Evolutionary conservation across 2,329 filamentous ascomycete genomes (phyloP).

Genomic region (Fusarium sp.): DNA sequence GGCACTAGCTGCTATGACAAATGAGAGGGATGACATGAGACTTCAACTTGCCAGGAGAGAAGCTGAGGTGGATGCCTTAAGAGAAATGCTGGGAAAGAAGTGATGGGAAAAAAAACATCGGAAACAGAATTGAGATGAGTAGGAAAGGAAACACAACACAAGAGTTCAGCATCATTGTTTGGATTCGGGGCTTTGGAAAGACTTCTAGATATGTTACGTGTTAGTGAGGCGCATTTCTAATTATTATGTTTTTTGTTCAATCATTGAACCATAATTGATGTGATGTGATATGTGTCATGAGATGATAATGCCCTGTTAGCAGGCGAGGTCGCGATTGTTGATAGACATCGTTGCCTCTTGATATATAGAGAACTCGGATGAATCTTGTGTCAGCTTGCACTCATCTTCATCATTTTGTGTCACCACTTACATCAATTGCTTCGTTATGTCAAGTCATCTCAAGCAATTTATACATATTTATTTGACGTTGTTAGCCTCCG

Average conservation of each 20-base stretch:
- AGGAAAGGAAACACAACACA: not conserved
- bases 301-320: slow-evolving; percentile 27
- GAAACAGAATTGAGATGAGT: slow-evolving; percentile 31
- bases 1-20: slow-evolving; percentile 65
- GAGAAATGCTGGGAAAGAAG: slow-evolving; percentile 57
- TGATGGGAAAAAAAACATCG: not conserved
- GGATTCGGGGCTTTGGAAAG: slow-evolving; percentile 22
- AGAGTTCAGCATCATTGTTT: not conserved
- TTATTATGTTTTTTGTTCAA: slow-evolving; percentile 13
- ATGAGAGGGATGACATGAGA: slow-evolving; percentile 71
- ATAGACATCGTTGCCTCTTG: slow-evolving; percentile 44
- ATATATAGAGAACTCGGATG: not conserved
- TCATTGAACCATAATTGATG: not conserved
- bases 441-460: not conserved
- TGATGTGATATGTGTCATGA: not conserved
- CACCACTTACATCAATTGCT: not conserved
- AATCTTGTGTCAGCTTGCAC: not conserved
- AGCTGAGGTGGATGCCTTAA: slow-evolving; percentile 70
- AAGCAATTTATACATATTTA: not conserved
- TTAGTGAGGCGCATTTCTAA: slow-evolving; percentile 16
- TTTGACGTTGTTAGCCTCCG: not conserved
- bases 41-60: slow-evolving; percentile 71
- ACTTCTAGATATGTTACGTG: slow-evolving; percentile 16
- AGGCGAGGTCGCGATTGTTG: slow-evolving; percentile 39
- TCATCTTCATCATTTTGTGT: not conserved